Evolutionary conservation across 768 basidiomycete genomes (phyloP).

Genomic region (Amanita rubescens): DNA sequence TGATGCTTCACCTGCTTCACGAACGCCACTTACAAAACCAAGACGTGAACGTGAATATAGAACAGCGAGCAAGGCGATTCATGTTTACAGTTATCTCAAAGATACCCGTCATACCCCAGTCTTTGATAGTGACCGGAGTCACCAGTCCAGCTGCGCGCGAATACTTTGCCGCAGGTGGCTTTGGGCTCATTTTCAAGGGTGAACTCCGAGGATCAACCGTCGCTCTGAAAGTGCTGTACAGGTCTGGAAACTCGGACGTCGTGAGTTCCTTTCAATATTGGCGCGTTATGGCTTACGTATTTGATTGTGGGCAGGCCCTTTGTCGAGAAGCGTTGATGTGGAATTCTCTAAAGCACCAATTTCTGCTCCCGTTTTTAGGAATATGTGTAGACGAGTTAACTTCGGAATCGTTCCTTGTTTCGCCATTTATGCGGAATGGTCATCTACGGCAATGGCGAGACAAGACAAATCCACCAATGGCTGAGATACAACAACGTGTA

Average conservation of each 20-base stretch:
- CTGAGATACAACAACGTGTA: not conserved
- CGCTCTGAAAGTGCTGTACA: not conserved
- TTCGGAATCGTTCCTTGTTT: not conserved
- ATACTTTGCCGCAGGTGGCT: not conserved
- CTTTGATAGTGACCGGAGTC: not conserved
- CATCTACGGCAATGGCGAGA: not conserved
- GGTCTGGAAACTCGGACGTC: not conserved
- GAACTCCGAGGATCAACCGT: not conserved
- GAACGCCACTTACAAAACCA: not conserved
- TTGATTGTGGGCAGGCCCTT: not conserved
- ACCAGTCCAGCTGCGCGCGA: not conserved
- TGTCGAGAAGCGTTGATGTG: conserved; percentile 1
- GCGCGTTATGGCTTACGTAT: too few relatives aligned
- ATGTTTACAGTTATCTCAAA: not conserved
- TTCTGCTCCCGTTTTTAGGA: not conserved
- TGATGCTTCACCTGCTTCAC: not conserved
- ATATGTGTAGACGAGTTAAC: too few relatives aligned
- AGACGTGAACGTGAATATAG: not conserved
- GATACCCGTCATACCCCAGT: not conserved
- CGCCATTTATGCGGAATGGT: not conserved
- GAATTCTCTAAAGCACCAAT: not conserved
- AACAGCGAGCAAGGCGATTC: not conserved
- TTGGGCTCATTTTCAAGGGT: not conserved
- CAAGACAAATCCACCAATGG: not conserved
- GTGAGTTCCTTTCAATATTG: not conserved